phyloP scores from a whole-genome alignment of 2,329 filamentous ascomycete genomes.

The Onygenales sp. region DNA sequence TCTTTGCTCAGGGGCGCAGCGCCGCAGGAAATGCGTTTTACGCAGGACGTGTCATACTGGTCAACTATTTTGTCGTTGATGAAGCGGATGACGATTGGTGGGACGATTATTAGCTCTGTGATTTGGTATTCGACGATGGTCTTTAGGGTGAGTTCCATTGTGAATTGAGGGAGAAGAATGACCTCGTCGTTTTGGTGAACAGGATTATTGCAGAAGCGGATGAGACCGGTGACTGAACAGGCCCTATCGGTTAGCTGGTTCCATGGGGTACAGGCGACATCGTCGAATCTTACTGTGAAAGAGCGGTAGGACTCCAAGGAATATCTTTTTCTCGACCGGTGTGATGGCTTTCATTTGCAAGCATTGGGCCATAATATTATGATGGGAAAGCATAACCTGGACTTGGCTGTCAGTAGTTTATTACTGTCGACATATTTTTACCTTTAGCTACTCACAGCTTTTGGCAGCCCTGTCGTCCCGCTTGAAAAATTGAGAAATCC shows the following conservation, averaged over 20 bases:
- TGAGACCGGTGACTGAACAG: slow-evolving; percentile 44
- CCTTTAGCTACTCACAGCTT: slow-evolving; percentile 26
- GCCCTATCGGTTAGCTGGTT: not conserved
- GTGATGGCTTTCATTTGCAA: slow-evolving; percentile 50
- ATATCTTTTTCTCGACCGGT: slow-evolving; percentile 37
- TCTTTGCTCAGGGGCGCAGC: slow-evolving; percentile 43
- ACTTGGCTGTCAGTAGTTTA: not conserved
- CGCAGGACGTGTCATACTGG: slow-evolving; percentile 39
- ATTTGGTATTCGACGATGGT: slow-evolving; percentile 45
- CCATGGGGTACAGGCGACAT: too few relatives aligned
- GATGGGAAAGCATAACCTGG: slow-evolving; percentile 44
- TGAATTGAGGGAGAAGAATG: slow-evolving; percentile 55
- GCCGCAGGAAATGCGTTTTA: slow-evolving; percentile 47
- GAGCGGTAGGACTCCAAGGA: slow-evolving; percentile 50
- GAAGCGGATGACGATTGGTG: slow-evolving; percentile 51
- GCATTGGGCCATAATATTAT: slow-evolving; percentile 51
- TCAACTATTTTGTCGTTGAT: slow-evolving; percentile 37
- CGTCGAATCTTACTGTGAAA: slow-evolving; percentile 40
- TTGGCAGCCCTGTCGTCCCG: slow-evolving; percentile 42
- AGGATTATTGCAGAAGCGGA: slow-evolving; percentile 45
- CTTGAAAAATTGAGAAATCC: slow-evolving; percentile 36
- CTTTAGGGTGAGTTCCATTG: slow-evolving; percentile 49
- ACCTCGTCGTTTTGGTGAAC: slow-evolving; percentile 59
- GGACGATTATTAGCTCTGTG: slow-evolving; percentile 48
- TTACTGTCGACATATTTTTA: not conserved